Evolutionary conservation across 1,284 basidiomycete genomes (phyloP).

Genomic region (Schizophyllum amplum): DNA sequence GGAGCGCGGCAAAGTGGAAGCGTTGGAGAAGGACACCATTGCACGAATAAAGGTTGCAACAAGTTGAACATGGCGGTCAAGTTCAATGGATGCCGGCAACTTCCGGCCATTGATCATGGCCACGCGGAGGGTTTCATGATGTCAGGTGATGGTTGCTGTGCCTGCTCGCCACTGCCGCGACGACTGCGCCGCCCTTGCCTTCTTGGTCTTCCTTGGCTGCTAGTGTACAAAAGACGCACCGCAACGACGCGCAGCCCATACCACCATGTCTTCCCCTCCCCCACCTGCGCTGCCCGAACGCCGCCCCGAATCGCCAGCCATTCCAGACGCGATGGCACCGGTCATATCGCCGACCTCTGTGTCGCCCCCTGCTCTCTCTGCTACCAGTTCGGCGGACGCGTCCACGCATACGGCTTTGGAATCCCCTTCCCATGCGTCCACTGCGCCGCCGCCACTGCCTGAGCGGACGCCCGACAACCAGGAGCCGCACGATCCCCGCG

Average conservation of each 20-base stretch:
- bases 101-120: neutral
- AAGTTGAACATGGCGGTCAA: neutral
- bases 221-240: too few relatives aligned
- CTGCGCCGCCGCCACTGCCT: constrained; percentile 3
- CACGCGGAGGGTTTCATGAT: neutral
- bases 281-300: neutral
- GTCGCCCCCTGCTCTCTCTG: neutral
- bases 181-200: neutral
- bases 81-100: neutral
- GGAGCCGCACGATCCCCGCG: constrained; percentile 32
- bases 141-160: neutral
- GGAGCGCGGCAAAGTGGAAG: too few relatives aligned
- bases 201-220: neutral
- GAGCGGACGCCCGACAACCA: constrained; percentile 12
- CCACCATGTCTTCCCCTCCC: neutral
- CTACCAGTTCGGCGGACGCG: too few relatives aligned
- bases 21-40: neutral
- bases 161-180: neutral
- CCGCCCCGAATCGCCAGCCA: neutral
- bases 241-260: neutral
- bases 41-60: constrained; percentile 1
- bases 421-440: neutral
- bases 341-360: neutral
- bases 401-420: neutral
- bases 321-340: neutral